phyloP scores from a whole-genome alignment of 2,329 filamentous ascomycete species.

The Nothopassalora personata region DNA sequence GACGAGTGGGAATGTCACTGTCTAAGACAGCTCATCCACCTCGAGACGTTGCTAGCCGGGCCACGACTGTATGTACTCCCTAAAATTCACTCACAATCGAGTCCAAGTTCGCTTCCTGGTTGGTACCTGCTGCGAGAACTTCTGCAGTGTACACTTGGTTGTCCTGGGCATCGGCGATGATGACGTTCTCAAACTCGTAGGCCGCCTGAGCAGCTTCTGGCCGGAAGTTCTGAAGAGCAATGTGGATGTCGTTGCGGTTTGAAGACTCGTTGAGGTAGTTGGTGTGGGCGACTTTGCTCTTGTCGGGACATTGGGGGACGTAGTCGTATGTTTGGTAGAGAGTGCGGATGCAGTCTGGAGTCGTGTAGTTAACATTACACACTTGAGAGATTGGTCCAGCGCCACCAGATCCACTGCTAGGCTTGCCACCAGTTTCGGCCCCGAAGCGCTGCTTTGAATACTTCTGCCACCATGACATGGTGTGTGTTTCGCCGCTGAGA shows the following conservation, averaged over 20 bases:
- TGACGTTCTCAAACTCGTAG: constrained; percentile 52
- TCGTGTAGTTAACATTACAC: constrained; percentile 52
- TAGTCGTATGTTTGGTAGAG: constrained; percentile 53
- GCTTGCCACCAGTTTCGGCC: background rate
- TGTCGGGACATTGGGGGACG: constrained; percentile 38
- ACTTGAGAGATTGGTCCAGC: constrained; percentile 18
- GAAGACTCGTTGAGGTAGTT: constrained; percentile 46
- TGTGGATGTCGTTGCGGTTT: constrained; percentile 51
- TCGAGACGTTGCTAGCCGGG: no score
- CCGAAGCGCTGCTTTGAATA: constrained; percentile 16
- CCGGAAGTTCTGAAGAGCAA: constrained; percentile 53
- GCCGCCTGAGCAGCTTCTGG: constrained; percentile 45
- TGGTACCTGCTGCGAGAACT: constrained; percentile 23
- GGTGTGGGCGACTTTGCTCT: constrained; percentile 43
- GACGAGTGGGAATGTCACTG: no score
- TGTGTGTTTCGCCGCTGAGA: constrained; percentile 12
- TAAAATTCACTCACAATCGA: constrained; percentile 38
- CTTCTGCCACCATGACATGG: constrained; percentile 19
- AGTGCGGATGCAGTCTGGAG: constrained; percentile 50
- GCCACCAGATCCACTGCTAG: constrained; percentile 2
- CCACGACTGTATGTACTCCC: no score
- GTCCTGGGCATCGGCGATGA: constrained; percentile 52
- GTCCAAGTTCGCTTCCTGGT: constrained; percentile 59
- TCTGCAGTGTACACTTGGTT: constrained; percentile 39
- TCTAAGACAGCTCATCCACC: no score